Evolutionary conservation across 2,329 filamentous ascomycete genomes (phyloP), one percentile per base, ranked within the genome.

Genomic region (Sclerotinia borealis): DNA sequence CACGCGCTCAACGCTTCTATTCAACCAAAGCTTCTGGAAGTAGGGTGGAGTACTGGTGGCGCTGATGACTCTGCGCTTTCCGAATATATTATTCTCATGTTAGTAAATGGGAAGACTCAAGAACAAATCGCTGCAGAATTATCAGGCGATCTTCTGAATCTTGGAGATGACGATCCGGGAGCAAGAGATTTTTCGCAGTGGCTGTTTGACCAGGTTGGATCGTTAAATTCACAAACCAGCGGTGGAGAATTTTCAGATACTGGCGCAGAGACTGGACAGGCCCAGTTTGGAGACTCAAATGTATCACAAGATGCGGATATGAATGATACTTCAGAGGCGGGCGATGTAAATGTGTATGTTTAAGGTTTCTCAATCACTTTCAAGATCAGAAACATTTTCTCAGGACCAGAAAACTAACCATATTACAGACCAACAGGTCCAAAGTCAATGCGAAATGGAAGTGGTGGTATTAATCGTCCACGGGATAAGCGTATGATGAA

Each of bases 21-120:
- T 67, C 91, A 95, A 77, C 89, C 91, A 37, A 98, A 98, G 80
- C 82, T 99, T 64, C 85, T 92, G 64, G 93, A 99, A 78, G 88
- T 93, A 69, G 93, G 93, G 72, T 98, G 95, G 93, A 92, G 87
- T 66, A 87, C 89, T 36, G 89, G 89, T 69, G 90, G 88, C 66
- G 78, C 79, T 63, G 89, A 91, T 70, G 89, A 91, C 71, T 88
- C 88, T 29, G 91, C 92, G 43, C 85, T 99, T 65, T 89, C 92
- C 65, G 95, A 99, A 79, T 99, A 98, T 79, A 95, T 99, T 69
- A 89, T 98, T 64, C 85, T 98, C 67, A 97, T 98, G 93, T 85
- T 99, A 37, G 91, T 91, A 67, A 98, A 97, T 78, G 92, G 93
- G 72, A 97, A 96, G 77, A 92, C 90, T 4, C 89, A 96, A 75